phyloP scores from a whole-genome alignment of 1,139 yeast genomes.

The Hansenula sp. region DNA sequence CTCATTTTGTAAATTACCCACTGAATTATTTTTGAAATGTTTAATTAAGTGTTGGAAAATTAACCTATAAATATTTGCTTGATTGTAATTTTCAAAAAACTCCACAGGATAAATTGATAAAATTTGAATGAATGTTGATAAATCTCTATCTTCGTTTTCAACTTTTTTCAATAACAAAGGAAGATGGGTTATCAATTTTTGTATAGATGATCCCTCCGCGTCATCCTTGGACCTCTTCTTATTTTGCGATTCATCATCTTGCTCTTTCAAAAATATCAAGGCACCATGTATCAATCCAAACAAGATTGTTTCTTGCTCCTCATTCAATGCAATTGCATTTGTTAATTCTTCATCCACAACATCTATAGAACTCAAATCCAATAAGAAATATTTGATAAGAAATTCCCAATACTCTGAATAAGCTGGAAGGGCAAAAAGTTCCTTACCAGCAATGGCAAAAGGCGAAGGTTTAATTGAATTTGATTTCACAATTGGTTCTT shows the following conservation, averaged over 20 bases:
- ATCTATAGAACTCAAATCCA: conserved; percentile 37
- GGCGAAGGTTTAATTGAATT: conserved; percentile 4
- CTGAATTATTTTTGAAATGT: conserved; percentile 16
- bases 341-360: conserved; percentile 18
- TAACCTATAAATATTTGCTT: conserved; percentile 7
- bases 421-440: conserved; percentile 23
- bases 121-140: conserved; percentile 14
- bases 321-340: conserved; percentile 22
- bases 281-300: conserved; percentile 29
- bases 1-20: conserved; percentile 9
- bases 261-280: conserved; percentile 13
- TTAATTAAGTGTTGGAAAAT: conserved; percentile 11
- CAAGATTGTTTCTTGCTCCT: conserved; percentile 17
- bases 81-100: conserved; percentile 14
- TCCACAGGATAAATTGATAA: conserved; percentile 10
- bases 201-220: conserved; percentile 6
- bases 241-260: conserved; percentile 3
- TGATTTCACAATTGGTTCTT: neutral
- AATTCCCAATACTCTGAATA: conserved; percentile 33
- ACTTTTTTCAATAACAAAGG: conserved; percentile 11
- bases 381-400: conserved; percentile 35
- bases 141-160: conserved; percentile 9
- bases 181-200: conserved; percentile 10
- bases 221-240: conserved; percentile 10
- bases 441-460: conserved; percentile 21